A percentile compares a stretch with the other conserved stretches of the same genome.
Conservation (phyloP, 2,329 filamentous ascomycete species). For the Verticillium nonalfalfae region DNA sequence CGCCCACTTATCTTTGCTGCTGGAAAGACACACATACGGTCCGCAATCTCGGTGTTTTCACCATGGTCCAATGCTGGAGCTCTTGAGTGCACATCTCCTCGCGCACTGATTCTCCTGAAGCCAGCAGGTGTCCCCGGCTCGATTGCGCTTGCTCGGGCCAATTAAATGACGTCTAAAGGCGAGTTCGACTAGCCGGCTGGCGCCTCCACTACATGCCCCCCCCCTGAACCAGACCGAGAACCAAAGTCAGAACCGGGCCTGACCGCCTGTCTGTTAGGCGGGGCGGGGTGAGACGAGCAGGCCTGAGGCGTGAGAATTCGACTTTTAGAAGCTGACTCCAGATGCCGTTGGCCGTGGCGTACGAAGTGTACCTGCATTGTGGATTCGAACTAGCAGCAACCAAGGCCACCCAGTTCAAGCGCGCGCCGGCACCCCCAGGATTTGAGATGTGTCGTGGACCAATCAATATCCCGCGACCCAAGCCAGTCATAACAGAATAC, state of each 20-base stretch:
- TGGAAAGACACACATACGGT: neutral
- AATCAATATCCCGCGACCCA: neutral
- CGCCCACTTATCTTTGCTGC: neutral
- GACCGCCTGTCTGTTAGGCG: neutral
- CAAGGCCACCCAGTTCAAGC: neutral
- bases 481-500: neutral
- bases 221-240: neutral
- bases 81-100: neutral
- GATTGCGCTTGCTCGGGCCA: neutral
- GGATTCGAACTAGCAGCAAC: neutral
- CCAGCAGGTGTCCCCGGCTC: neutral
- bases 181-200: neutral
- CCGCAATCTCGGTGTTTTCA: neutral
- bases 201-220: neutral
- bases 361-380: neutral
- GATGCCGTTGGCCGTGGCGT: neutral
- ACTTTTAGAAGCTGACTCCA: neutral
- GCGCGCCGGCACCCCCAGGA: neutral
- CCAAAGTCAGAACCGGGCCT: neutral
- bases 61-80: neutral
- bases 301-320: neutral
- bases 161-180: neutral
- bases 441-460: neutral
- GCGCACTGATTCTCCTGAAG: neutral
- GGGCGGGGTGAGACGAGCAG: neutral